Evolutionary conservation across 2,329 filamentous ascomycete genomes (phyloP).

Genomic region (Sclerotinia subarctica): DNA sequence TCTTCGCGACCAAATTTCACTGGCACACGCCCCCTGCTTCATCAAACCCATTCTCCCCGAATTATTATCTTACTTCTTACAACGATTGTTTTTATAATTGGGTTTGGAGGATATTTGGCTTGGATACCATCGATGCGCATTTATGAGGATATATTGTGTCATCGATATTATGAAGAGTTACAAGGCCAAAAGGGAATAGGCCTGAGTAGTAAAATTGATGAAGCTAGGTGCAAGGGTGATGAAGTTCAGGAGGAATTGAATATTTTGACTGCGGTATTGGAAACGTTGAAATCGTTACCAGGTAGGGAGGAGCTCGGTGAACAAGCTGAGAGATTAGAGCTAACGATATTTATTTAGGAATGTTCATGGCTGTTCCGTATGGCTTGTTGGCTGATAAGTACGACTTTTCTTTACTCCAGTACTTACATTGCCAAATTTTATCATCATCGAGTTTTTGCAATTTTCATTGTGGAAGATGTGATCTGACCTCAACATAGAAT

Average conservation of each 20-base stretch:
- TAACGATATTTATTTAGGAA: conserved; percentile 24
- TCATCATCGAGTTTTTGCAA: background rate
- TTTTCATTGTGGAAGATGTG: background rate
- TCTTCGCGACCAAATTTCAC: background rate
- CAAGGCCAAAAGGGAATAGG: conserved; percentile 30
- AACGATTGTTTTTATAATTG: conserved; percentile 36
- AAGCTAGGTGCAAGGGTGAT: conserved; percentile 41
- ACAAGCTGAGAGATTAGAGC: background rate
- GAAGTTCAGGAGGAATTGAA: conserved; percentile 41
- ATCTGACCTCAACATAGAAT: conserved; percentile 30
- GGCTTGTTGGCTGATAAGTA: conserved; percentile 42
- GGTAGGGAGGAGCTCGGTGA: conserved; percentile 26
- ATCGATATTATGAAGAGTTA: conserved; percentile 39
- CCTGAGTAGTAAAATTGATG: conserved; percentile 37
- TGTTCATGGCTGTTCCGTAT: conserved; percentile 41
- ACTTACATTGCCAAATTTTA: background rate
- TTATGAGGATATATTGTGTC: conserved; percentile 43
- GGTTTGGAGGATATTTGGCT: conserved; percentile 36
- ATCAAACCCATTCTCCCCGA: conserved; percentile 30
- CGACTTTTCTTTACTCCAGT: conserved; percentile 12
- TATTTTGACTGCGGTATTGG: conserved; percentile 38
- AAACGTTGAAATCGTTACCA: conserved; percentile 37
- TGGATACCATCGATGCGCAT: conserved; percentile 40
- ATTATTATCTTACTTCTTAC: conserved; percentile 39
- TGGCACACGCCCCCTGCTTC: background rate